Conservation (phyloP, 2,329 filamentous ascomycete species). For the Beauveria sp. region DNA sequence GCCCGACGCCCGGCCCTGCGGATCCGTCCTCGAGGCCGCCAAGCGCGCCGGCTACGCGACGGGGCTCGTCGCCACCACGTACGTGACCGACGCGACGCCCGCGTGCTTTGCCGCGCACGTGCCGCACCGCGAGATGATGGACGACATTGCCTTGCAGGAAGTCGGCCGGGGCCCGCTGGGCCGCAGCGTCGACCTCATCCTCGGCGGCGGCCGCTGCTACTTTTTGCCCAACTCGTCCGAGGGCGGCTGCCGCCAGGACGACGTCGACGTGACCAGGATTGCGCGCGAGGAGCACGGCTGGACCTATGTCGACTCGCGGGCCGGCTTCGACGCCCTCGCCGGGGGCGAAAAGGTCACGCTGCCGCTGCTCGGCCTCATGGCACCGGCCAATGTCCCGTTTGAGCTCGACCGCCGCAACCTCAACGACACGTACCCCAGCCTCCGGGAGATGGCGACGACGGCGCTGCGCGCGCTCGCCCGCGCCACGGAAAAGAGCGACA, state of each 20-base stretch:
- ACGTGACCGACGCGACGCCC: conserved; percentile 91
- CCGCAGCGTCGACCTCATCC: conserved; percentile 80
- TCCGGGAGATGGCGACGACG: conserved; percentile 84
- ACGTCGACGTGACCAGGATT: conserved; percentile 64
- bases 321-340: conserved; percentile 68
- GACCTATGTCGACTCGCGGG: conserved; percentile 65
- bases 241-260: conserved; percentile 76
- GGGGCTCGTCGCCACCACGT: conserved; percentile 88
- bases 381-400: conserved; percentile 75
- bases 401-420: conserved; percentile 83
- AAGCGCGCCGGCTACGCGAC: conserved; percentile 89
- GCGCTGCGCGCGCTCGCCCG: conserved; percentile 72
- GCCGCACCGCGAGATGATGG: conserved; percentile 69
- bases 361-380: conserved; percentile 81
- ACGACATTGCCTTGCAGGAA: conserved; percentile 88
- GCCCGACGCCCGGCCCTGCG: conserved; percentile 79
- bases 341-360: conserved; percentile 62
- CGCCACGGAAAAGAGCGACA: conserved; percentile 74
- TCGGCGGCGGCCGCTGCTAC: conserved; percentile 88
- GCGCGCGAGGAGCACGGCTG: conserved; percentile 72
- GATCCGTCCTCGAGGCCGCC: conserved; percentile 86
- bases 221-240: conserved; percentile 77
- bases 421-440: conserved; percentile 73
- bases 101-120: conserved; percentile 92
- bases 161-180: conserved; percentile 82